Base-by-base conservation (phyloP, 139 green algal genomes). In the Mychonastes homosphaera region DNA sequence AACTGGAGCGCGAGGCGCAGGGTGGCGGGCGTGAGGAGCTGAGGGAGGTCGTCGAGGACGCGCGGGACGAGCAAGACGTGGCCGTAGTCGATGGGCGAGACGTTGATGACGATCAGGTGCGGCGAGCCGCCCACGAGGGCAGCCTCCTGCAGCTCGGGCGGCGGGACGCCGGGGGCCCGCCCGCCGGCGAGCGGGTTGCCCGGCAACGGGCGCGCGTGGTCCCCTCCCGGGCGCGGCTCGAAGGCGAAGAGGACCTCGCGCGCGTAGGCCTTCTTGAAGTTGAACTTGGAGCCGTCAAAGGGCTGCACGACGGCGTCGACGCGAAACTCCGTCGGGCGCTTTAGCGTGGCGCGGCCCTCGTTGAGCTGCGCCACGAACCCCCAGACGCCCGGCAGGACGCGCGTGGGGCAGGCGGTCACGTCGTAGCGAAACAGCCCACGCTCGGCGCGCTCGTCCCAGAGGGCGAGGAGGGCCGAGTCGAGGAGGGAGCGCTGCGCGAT, bases 31-130 rank as follows among this genome's bases (percentile, higher is more conserved):
- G 69, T 58, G 19, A 96, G 65, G 8, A 87, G 59, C 76, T 96
- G 88, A 5, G 52, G 73, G 9, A 92, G 60, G 45, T 58, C 54
- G 59, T 91, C 75, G 36, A 91, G 58, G 15, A 92, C 85, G 10
- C 82, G 64, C 0, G 93, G 93, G 36, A 96, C 84, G 24, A 99
- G 84, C 65, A 99, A 82, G 45, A 98, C 84, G 67, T 99, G 93
- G 12, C 89, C 91, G 62, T 98, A 97, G 76, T 99, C 93, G 48
- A 99, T 99, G 39, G 93, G 93, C 19, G 75, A 84, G 15, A 96
- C 87, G 70, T 99, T 99, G 71, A 99, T 97, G 62, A 95, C 62
- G 29, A 99, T 80, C 47, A 97, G 65, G 65, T 84, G 83, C 5
- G 92, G 87, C 34, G 59, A 83, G 62, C 46, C 26, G 12, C 33